A percentile compares a stretch with the other conserved stretches of the same genome.
Conservation (phyloP, 179 eudicot species). For the Gypsophila paniculata region DNA sequence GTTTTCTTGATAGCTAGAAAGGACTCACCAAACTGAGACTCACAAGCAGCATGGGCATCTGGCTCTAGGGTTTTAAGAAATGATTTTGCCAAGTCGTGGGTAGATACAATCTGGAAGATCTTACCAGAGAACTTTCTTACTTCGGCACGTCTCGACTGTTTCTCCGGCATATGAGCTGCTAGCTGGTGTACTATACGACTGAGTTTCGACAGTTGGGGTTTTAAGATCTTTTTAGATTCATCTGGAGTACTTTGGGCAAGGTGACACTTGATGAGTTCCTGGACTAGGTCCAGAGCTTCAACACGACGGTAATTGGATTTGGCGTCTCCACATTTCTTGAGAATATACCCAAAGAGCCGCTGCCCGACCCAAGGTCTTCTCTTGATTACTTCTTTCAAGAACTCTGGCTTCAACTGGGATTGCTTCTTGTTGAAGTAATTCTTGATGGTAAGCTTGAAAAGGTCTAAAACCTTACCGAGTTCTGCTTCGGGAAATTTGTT, state of each 20-base stretch:
- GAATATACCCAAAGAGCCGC: constrained; percentile 60
- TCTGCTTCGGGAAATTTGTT: constrained; percentile 53
- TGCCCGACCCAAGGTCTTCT: constrained; percentile 80
- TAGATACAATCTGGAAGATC: constrained; percentile 40
- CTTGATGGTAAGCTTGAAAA: constrained; percentile 42
- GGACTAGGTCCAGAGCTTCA: constrained; percentile 66
- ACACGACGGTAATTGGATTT: constrained; percentile 62
- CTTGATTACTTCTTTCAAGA: constrained; percentile 69
- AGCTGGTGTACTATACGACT: constrained; percentile 49
- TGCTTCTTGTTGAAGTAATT: constrained; percentile 73
- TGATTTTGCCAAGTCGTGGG: constrained; percentile 37
- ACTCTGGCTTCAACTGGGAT: constrained; percentile 63
- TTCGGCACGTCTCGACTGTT: constrained; percentile 68
- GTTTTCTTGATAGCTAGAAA: constrained; percentile 62
- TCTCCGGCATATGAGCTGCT: constrained; percentile 65
- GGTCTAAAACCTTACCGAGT: constrained; percentile 45
- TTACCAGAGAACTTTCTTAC: constrained; percentile 64
- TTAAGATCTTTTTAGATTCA: constrained; percentile 38
- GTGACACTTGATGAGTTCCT: constrained; percentile 46
- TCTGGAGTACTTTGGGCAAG: constrained; percentile 31
- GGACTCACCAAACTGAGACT: constrained; percentile 60
- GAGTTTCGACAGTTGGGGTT: constrained; percentile 44
- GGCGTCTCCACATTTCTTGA: constrained; percentile 55
- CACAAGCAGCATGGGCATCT: constrained; percentile 57
- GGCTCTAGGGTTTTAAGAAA: constrained; percentile 60